Evolutionary conservation across 2,329 filamentous ascomycete genomes (phyloP).

Genomic region (Epichloe sylvatica): DNA sequence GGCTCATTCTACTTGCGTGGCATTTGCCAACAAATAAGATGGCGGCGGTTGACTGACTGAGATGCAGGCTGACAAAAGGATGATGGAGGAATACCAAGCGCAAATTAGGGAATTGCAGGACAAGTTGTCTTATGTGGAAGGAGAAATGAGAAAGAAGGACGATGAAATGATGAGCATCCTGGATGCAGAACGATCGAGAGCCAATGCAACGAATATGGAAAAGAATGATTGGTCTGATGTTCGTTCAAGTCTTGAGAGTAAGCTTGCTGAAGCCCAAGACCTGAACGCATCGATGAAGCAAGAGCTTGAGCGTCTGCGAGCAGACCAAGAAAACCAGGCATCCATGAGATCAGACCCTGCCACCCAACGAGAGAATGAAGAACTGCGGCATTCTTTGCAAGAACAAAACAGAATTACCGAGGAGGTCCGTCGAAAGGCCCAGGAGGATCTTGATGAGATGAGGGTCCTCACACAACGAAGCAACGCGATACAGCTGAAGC

Average conservation of each 20-base stretch:
- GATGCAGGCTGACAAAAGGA: slow-evolving; percentile 50
- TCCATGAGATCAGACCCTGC: slow-evolving; percentile 33
- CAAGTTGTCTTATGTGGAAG: slow-evolving; percentile 60
- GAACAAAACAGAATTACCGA: slow-evolving; percentile 75
- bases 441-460: slow-evolving; percentile 81
- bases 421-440: slow-evolving; percentile 72
- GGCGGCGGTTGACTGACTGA: slow-evolving; percentile 8
- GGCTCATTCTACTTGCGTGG: background rate
- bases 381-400: slow-evolving; percentile 47
- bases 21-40: background rate
- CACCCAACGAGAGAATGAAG: slow-evolving; percentile 54
- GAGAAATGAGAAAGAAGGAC: slow-evolving; percentile 54
- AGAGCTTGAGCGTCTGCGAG: slow-evolving; percentile 61
- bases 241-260: slow-evolving; percentile 54
- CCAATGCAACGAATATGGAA: slow-evolving; percentile 41
- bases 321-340: slow-evolving; percentile 26
- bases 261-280: slow-evolving; percentile 58
- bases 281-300: slow-evolving; percentile 68
- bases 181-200: slow-evolving; percentile 42
- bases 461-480: slow-evolving; percentile 69
- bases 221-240: slow-evolving; percentile 59
- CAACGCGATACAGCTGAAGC: slow-evolving; percentile 63
- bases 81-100: slow-evolving; percentile 65
- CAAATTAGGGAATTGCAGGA: slow-evolving; percentile 63
- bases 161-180: slow-evolving; percentile 49